These are phyloP conservation scores for Thermothelomyces thermophilus DNA, from an alignment of 2,329 filamentous ascomycete species.

Conservation along the genomic window DNA sequence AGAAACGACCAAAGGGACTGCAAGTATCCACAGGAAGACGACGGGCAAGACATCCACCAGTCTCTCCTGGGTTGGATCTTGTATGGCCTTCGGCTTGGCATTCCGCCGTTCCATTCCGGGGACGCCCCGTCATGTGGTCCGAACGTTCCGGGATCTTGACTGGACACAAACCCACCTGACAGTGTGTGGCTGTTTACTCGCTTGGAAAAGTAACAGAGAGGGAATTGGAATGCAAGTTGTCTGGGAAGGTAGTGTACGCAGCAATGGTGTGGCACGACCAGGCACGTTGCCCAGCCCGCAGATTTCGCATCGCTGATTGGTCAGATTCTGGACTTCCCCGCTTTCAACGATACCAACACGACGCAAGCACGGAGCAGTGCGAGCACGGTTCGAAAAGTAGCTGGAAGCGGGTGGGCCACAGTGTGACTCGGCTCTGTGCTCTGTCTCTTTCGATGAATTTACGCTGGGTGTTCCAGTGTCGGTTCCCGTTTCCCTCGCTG, in stretches of 20 bases:
- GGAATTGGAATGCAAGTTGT: background rate
- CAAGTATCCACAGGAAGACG: background rate
- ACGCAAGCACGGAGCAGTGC: constrained; percentile 10
- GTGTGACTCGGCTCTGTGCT: constrained; percentile 5
- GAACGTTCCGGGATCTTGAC: constrained; percentile 2
- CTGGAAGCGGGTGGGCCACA: constrained; percentile 4
- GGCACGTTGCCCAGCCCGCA: constrained; percentile 11
- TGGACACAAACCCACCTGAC: background rate
- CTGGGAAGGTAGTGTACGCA: constrained; percentile 16
- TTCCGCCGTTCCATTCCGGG: background rate
- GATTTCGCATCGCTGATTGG: constrained; percentile 18
- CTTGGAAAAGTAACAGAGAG: background rate
- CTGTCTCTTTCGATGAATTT: background rate
- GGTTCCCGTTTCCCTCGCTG: background rate
- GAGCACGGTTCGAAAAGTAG: constrained; percentile 7
- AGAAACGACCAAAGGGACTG: too few species aligned
- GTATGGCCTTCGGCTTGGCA: background rate
- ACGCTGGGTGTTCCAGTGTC: background rate
- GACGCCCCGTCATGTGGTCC: constrained; percentile 4
- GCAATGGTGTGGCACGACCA: constrained; percentile 9
- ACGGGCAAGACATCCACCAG: too few species aligned
- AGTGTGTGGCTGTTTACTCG: background rate
- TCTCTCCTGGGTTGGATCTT: background rate
- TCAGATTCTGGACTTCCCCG: constrained; percentile 11
- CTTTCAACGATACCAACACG: constrained; percentile 19